These are phyloP conservation scores for Podila verticillata DNA, from an alignment of 192 early-diverging fungal genomes.

Conservation along the genomic window DNA sequence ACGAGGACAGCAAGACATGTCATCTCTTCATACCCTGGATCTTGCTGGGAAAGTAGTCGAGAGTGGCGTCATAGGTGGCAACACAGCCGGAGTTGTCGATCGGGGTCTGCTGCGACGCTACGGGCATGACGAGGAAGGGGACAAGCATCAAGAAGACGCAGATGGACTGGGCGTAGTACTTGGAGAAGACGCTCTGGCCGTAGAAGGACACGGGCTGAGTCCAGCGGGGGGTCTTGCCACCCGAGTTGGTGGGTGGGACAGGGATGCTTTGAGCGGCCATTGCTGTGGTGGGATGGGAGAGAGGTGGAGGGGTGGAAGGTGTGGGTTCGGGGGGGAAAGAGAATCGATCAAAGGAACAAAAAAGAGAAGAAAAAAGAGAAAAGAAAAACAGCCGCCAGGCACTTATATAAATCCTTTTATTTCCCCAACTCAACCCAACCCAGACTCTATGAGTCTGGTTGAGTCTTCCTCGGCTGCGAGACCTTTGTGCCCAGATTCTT, in stretches of 20 bases:
- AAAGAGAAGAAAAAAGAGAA: slow-evolving; percentile 3
- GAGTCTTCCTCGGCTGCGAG: too few species aligned
- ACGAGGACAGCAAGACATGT: background rate
- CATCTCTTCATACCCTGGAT: slow-evolving; percentile 20
- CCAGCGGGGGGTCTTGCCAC: slow-evolving; percentile 13
- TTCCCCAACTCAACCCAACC: background rate
- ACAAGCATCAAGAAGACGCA: slow-evolving; percentile 22
- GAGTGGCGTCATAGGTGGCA: slow-evolving; percentile 42
- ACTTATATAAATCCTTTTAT: background rate
- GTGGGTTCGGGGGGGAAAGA: background rate
- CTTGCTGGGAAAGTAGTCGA: slow-evolving; percentile 63
- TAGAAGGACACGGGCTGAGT: slow-evolving; percentile 42
- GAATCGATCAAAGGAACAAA: slow-evolving; percentile 3
- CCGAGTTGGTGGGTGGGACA: slow-evolving; percentile 20
- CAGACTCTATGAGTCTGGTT: too few species aligned
- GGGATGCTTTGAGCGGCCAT: slow-evolving; percentile 48
- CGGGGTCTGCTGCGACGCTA: slow-evolving; percentile 34
- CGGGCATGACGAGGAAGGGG: slow-evolving; percentile 35
- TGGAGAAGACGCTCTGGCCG: slow-evolving; percentile 27
- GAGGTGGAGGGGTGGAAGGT: background rate
- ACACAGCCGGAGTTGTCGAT: slow-evolving; percentile 28
- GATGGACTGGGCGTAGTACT: slow-evolving; percentile 46
- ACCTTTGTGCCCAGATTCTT: too few species aligned
- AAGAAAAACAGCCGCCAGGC: background rate
- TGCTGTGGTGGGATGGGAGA: background rate